A percentile compares a stretch with the other conserved stretches of the same genome.
These are phyloP conservation scores for Penicillium sp. DNA, from an alignment of 2,329 filamentous ascomycete genomes.

Conservation along the genomic window DNA sequence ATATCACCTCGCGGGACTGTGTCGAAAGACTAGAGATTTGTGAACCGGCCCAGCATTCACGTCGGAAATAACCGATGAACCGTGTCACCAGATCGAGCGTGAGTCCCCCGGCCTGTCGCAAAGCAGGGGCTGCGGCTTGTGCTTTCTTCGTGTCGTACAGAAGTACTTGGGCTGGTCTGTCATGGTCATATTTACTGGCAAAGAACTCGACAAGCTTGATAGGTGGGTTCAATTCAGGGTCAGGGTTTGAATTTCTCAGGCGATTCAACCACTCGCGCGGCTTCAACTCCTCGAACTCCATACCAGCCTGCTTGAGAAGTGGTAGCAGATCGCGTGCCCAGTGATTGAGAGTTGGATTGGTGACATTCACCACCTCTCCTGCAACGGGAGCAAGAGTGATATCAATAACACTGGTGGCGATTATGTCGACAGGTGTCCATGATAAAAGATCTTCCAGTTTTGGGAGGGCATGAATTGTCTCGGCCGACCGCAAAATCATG, in stretches of 20 bases:
- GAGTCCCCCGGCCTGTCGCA: constrained; percentile 15
- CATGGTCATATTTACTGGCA: constrained; percentile 52
- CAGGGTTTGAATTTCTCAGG: constrained; percentile 48
- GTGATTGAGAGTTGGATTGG: constrained; percentile 51
- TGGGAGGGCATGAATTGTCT: constrained; percentile 10
- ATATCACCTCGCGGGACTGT: constrained; percentile 15
- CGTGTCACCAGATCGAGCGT: constrained; percentile 7
- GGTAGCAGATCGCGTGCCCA: constrained; percentile 53
- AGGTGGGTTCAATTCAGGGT: constrained; percentile 52
- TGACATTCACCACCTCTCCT: constrained; percentile 44
- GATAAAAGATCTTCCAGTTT: constrained; percentile 9
- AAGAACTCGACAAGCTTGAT: constrained; percentile 58
- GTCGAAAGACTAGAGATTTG: background rate
- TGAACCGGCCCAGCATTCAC: constrained; percentile 12
- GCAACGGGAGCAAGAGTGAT: constrained; percentile 18
- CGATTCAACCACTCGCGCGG: constrained; percentile 33
- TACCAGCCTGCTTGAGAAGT: constrained; percentile 49
- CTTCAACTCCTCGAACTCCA: constrained; percentile 30
- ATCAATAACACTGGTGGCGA: constrained; percentile 20
- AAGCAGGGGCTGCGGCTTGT: constrained; percentile 14
- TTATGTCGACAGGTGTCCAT: constrained; percentile 14
- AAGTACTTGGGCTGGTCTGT: constrained; percentile 18
- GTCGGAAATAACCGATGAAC: constrained; percentile 17
- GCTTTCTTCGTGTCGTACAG: constrained; percentile 31
- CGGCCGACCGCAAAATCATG: constrained; percentile 9